These are phyloP conservation scores for Fraxinus anomala DNA, from an alignment of 257 asterid genomes.

Conservation along the genomic window DNA sequence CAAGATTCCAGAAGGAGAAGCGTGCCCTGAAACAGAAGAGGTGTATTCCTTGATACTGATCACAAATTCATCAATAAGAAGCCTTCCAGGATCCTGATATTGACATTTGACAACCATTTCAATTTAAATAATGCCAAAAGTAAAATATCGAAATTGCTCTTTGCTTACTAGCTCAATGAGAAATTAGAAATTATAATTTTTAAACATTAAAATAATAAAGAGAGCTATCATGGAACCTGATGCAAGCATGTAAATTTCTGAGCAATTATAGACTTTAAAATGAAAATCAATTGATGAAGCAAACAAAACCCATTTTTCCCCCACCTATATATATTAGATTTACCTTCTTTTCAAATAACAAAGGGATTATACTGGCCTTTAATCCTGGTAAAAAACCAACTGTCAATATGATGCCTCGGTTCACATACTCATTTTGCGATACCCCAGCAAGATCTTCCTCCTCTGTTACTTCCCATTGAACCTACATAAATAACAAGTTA, in stretches of 20 bases:
- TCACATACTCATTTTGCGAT: constrained; percentile 20
- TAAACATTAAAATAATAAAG: constrained; percentile 18
- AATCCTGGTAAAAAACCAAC: constrained; percentile 76
- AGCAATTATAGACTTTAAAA: constrained; percentile 14
- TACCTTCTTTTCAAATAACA: constrained; percentile 39
- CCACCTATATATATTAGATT: constrained; percentile 4
- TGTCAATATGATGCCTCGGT: constrained; percentile 56
- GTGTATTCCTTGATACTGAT: constrained; percentile 56
- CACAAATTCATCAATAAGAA: constrained; percentile 60
- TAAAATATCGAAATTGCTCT: constrained; percentile 9
- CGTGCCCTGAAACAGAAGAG: constrained; percentile 53
- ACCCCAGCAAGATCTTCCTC: constrained; percentile 30
- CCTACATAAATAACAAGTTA: constrained; percentile 42
- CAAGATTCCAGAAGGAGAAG: constrained; percentile 75
- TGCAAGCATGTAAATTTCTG: constrained; percentile 10
- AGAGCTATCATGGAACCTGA: constrained; percentile 14
- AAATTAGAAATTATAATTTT: neutral
- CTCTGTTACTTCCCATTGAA: constrained; percentile 60
- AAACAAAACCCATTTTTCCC: neutral
- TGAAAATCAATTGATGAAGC: constrained; percentile 11
- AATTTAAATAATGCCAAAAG: constrained; percentile 22
- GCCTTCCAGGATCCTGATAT: constrained; percentile 35
- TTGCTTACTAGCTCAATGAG: neutral
- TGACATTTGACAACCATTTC: constrained; percentile 25
- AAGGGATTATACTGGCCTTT: constrained; percentile 54